Conservation (phyloP, 768 basidiomycete species). For the Leccinum subgranulosum region DNA sequence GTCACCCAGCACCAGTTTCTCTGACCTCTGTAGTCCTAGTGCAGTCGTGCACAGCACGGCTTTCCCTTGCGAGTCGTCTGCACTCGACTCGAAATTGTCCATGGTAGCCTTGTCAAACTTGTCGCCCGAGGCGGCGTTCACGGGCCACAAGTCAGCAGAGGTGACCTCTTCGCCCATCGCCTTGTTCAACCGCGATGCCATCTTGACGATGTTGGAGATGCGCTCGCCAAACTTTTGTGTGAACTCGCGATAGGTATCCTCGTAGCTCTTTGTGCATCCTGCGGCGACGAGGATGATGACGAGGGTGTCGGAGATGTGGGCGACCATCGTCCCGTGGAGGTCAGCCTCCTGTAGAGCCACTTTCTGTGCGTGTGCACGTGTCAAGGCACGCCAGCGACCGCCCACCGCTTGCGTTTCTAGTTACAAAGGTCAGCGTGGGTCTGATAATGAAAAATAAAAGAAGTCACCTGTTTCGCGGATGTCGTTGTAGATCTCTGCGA, state of each 20-base stretch:
- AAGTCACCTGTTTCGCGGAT: constrained; percentile 43
- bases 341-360: constrained; percentile 31
- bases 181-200: constrained; percentile 36
- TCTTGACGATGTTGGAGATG: constrained; percentile 32
- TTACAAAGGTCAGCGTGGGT: neutral
- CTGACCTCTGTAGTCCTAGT: constrained; percentile 45
- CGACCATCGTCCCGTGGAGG: constrained; percentile 36
- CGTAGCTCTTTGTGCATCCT: constrained; percentile 35
- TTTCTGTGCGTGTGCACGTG: constrained; percentile 42
- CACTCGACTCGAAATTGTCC: constrained; percentile 41
- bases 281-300: constrained; percentile 41
- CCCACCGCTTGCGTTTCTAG: constrained; percentile 50
- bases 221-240: constrained; percentile 35
- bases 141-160: constrained; percentile 52
- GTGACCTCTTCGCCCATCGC: constrained; percentile 58
- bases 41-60: constrained; percentile 55
- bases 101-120: constrained; percentile 40
- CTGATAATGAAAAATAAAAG: too few relatives aligned
- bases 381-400: constrained; percentile 56
- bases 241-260: constrained; percentile 30
- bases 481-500: constrained; percentile 35
- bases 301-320: constrained; percentile 44
- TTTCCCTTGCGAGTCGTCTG: constrained; percentile 11
- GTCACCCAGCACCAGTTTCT: constrained; percentile 35
- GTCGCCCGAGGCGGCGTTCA: constrained; percentile 43